phyloP scores from a whole-genome alignment of 148 eudicot genomes.

The Selenicereus undatus region DNA sequence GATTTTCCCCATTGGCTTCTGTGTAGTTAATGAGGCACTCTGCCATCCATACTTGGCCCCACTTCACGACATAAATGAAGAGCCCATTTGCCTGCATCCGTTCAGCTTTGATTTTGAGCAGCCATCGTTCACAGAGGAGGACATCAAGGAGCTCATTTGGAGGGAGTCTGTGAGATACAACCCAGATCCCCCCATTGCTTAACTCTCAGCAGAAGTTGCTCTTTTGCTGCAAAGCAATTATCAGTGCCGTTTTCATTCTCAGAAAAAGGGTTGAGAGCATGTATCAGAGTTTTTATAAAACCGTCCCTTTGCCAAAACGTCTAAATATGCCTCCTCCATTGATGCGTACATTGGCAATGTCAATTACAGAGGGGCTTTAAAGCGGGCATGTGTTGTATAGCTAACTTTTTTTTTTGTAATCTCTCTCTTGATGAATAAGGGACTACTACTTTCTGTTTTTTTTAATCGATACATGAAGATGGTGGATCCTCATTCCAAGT shows the following conservation, averaged over 20 bases:
- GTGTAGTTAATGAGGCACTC: conserved; percentile 59
- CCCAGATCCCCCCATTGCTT: conserved; percentile 53
- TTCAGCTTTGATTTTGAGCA: conserved; percentile 92
- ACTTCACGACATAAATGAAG: conserved; percentile 78
- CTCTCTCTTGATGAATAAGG: too few species aligned
- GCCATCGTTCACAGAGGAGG: conserved; percentile 84
- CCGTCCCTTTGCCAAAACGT: background rate
- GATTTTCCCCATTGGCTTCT: background rate
- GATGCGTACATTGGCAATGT: background rate
- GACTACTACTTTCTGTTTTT: too few species aligned
- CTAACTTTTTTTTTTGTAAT: too few species aligned
- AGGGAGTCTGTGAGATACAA: conserved; percentile 74
- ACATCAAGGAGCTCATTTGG: too few species aligned
- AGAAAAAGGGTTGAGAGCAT: too few species aligned
- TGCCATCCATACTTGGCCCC: conserved; percentile 80
- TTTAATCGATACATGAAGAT: too few species aligned
- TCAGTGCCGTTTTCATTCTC: background rate
- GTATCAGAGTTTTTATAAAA: background rate
- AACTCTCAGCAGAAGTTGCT: conserved; percentile 4
- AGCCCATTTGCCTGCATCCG: conserved; percentile 73
- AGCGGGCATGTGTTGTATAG: conserved; percentile 1
- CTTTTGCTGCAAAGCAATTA: background rate
- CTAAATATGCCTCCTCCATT: background rate
- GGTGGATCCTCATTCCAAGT: too few species aligned
- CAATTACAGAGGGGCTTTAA: conserved; percentile 7